Percentiles rank a stretch among this genome's conserved stretches.
Evolutionary conservation across 129 eudicot species (phyloP).

Genomic region (Helichrysum umbraculigerum): DNA sequence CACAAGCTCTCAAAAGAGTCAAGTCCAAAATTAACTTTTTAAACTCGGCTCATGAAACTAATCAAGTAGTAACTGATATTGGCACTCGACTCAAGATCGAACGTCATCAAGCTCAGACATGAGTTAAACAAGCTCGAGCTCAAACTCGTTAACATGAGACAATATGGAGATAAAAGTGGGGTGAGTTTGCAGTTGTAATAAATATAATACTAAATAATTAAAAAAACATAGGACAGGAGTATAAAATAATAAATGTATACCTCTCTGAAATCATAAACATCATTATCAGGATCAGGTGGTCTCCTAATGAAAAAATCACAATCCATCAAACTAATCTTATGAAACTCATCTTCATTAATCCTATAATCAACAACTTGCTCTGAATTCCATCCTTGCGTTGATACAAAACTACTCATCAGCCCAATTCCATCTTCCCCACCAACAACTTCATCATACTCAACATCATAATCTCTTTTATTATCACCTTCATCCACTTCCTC

Average conservation of each 20-base stretch:
- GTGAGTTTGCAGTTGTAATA: neutral
- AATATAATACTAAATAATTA: too few relatives aligned
- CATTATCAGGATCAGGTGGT: constrained; percentile 90
- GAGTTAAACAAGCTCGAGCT: neutral
- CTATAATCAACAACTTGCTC: constrained; percentile 78
- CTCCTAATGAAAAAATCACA: constrained; percentile 92
- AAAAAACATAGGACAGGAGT: neutral
- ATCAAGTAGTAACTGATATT: neutral
- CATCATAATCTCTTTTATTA: constrained; percentile 78
- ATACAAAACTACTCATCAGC: constrained; percentile 65
- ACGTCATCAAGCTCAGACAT: too few relatives aligned
- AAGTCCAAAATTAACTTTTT: neutral
- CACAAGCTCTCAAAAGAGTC: neutral
- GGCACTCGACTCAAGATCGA: neutral
- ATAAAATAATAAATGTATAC: constrained; percentile 25
- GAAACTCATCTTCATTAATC: constrained; percentile 94
- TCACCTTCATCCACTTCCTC: constrained; percentile 86
- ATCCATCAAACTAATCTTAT: constrained; percentile 70
- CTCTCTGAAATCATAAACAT: constrained; percentile 95
- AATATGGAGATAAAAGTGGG: too few relatives aligned
- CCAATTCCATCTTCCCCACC: constrained; percentile 53
- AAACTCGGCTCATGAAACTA: neutral
- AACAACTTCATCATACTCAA: constrained; percentile 57
- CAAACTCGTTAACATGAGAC: neutral
- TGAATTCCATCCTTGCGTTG: constrained; percentile 82